These are phyloP conservation scores for Fusarium sp. DNA, from an alignment of 2,329 filamentous ascomycete genomes.

Conservation along the genomic window DNA sequence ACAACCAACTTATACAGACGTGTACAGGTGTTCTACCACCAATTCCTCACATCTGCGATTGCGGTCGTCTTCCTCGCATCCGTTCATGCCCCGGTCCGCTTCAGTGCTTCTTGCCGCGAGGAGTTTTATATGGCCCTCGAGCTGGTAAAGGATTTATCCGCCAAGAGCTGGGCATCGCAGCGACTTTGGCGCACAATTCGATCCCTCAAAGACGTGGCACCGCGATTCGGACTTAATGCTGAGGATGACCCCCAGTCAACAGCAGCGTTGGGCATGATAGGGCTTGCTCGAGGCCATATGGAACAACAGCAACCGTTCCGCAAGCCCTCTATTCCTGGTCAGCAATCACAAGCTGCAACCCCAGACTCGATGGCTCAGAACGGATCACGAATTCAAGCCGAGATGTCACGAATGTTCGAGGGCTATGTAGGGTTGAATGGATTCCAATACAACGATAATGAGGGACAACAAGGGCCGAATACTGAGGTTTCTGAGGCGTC, in stretches of 20 bases:
- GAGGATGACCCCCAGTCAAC: constrained; percentile 61
- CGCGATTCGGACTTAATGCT: constrained; percentile 68
- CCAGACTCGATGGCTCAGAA: constrained; percentile 50
- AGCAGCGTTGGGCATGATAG: constrained; percentile 65
- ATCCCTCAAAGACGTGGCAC: constrained; percentile 76
- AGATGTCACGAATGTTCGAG: constrained; percentile 61
- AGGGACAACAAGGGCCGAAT: constrained; percentile 40
- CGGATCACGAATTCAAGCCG: constrained; percentile 60
- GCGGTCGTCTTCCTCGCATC: constrained; percentile 81
- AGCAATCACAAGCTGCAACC: constrained; percentile 35
- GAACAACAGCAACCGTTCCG: constrained; percentile 44
- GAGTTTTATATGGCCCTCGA: constrained; percentile 84
- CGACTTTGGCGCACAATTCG: constrained; percentile 78
- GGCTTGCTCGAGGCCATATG: constrained; percentile 56
- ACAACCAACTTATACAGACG: constrained; percentile 76
- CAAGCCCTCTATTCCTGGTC: constrained; percentile 41
- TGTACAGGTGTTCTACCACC: constrained; percentile 81
- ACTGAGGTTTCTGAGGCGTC: constrained; percentile 38
- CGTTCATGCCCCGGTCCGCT: constrained; percentile 77
- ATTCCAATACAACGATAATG: constrained; percentile 45
- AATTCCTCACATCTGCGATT: constrained; percentile 79
- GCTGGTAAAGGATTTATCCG: constrained; percentile 76
- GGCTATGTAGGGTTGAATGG: constrained; percentile 50
- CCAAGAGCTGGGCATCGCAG: constrained; percentile 76
- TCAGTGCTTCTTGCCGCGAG: constrained; percentile 73